Base-by-base conservation (phyloP, 2,329 filamentous ascomycete genomes). In the Pseudogymnoascus sp. region DNA sequence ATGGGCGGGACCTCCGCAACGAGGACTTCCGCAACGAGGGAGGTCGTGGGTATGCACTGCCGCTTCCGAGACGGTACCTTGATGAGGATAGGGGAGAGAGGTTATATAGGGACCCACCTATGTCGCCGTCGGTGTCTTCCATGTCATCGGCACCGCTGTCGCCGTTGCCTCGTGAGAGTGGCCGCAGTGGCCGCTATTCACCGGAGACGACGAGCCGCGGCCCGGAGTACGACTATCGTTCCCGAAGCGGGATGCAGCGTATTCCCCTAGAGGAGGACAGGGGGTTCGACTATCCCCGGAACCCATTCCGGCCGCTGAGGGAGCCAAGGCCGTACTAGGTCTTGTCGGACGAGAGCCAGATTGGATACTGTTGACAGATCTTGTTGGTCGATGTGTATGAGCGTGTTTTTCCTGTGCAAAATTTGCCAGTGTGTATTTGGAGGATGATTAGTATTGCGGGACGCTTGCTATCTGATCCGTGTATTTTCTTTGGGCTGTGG, bases 401-500 rank as follows among this genome's bases (percentile, higher is more conserved):
- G 45, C 21, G 8, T 52, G 9, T 52, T 52, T 52, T 52, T 52
- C 45, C 25, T 52, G 45, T 52, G 45, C 45, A 52, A 52, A 52
- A 52, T 31, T 18, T 52, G 25, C 45, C 45, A 52, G 45, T 33
- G n/a, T 52, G 45, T 52, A 52, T 52, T 5, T 31, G 45, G 25
- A 33, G 45, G 25, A 52, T 52, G 45, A 52, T 52, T 52, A 52
- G 45, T 52, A 52, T 52, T 16, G 45, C 45, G 45, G 45, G 45
- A 52, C n/a, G 45, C 45, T 52, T 52, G 45, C 45, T 52, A 52
- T 52, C 45, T 52, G 45, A 52, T 18, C 25, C 45, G 45, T 52
- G 45, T 52, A 52, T 52, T 52, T 52, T 52, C 45, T 52, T 52
- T 52, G 25, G 45, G 25, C n/a, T 52, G 45, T 52, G 45, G 25